Evolutionary conservation across 2,329 filamentous ascomycete genomes (phyloP), one percentile per base, ranked within the genome.

Genomic region (Monilinia fructigena): DNA sequence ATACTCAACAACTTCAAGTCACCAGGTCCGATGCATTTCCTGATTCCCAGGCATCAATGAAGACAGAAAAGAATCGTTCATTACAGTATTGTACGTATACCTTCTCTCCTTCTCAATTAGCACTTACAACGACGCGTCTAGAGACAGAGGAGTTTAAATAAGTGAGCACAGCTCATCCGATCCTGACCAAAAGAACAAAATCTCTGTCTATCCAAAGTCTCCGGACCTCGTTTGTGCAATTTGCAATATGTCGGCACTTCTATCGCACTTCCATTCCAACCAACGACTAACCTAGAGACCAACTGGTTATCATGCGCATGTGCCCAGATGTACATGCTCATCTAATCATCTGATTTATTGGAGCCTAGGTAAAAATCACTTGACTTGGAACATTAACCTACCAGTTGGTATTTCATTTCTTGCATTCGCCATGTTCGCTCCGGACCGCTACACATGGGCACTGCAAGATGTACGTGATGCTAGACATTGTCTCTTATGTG

Each of bases 391-490:
- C 2, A 31, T 2, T 10, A 38, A 26, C 23, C 48, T 52, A 26
- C 11, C 6, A 26, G 48, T 26, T 52, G 48, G 10, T 12, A n/a
- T 48, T n/a, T 31, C 18, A 60, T 50, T 31, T 26, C 14, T 20
- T 45, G 40, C 55, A 18, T 38, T 38, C 40, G n/a, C 47, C 45
- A 48, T 7, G 6, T 48, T 48, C 47, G 48, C 48, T 26, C 48
- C 23, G 23, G 23, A 52, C 23, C 48, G 23, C 11, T 18, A 20
- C 40, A 40, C 40, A 58, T 28, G 28, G 45, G 28, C 18, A 38
- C n/a, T 60, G 58, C 45, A 60, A 50, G 8, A 60, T 50, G 58
- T 50, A 26, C 28, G 58, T 60, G 45, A 60, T 50, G 45, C 58
- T 38, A 60, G 28, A 50, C 45, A 60, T 23, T 38, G 42, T 60